Base-by-base conservation (phyloP, 2,329 filamentous ascomycete species). In the Aspergillus novofumigatus region DNA sequence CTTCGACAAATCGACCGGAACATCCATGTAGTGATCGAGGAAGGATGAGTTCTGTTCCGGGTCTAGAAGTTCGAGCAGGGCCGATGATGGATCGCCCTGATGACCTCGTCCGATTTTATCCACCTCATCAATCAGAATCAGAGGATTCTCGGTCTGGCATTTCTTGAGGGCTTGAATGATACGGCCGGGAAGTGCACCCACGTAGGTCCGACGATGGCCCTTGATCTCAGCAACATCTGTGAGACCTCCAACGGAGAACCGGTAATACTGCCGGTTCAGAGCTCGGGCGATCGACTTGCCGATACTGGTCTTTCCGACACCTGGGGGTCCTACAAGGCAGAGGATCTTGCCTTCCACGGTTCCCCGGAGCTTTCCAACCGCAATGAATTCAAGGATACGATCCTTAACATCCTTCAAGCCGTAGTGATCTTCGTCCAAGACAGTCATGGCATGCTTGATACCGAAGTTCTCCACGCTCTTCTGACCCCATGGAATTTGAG, bases 191-290 rank as follows among this genome's bases (percentile, higher is more conserved):
- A 99, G 80, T 26, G 94, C 94, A 61, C 95, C 94, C 53, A 99
- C 94, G 66, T 99, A 99, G 2, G 94, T 99, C 67, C 94, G 85
- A 67, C 94, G 85, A 73, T 99, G 94, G 52, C 94, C 94, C 80
- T 99, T 99, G 81, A 99, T 97, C 74, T 99, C 94, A 20, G 94
- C 94, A 62, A 99, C 95, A 75, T 99, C 94, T 3, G 93, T 96
- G 64, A 99, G 82, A 66, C 94, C 94, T 71, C 94, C 94, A 8
- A 99, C 94, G 69, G 92, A 97, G 81, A 99, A 99, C 65, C 94
- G 86, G 80, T 99, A 99, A 79, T 99, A 99, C 71, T 99, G 88
- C 58, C 95, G 84, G 77, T 97, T 97, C 57, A 99, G 80, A 28
- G 94, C 95, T 55, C 93, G 86, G 17, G 94, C 94, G 67, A 99